Conservation (phyloP, 2,329 filamentous ascomycete species). For the Rhynchosporium agropyri region DNA sequence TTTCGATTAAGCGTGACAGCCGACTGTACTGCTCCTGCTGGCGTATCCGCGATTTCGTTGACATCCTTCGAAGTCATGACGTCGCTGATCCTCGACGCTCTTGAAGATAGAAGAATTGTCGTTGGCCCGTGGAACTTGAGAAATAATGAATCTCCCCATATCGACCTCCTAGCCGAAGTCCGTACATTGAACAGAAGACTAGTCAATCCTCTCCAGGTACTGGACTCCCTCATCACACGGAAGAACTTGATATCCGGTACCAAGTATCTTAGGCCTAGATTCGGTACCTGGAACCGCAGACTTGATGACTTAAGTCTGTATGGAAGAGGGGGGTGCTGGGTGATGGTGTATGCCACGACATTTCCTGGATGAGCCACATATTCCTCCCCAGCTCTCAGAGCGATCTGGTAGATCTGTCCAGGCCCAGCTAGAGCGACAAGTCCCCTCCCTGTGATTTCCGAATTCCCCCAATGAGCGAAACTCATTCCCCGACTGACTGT, state of each 20-base stretch:
- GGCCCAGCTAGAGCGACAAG: conserved; percentile 82
- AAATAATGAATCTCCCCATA: conserved; percentile 94
- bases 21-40: conserved; percentile 68
- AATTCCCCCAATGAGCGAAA: conserved; percentile 88
- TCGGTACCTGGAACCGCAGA: conserved; percentile 77
- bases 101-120: conserved; percentile 84
- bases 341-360: conserved; percentile 86
- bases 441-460: conserved; percentile 83
- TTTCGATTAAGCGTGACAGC: conserved; percentile 54
- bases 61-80: conserved; percentile 77
- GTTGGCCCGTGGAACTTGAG: conserved; percentile 85
- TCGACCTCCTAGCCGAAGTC: conserved; percentile 76
- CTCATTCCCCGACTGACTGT: conserved; percentile 75
- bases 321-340: conserved; percentile 72
- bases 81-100: conserved; percentile 78
- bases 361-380: conserved; percentile 91
- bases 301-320: conserved; percentile 83
- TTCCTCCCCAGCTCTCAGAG: conserved; percentile 79
- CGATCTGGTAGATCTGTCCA: conserved; percentile 87
- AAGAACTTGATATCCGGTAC: conserved; percentile 75
- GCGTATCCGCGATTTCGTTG: conserved; percentile 85
- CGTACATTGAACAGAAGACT: conserved; percentile 68
- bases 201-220: conserved; percentile 70
- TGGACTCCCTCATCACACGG: conserved; percentile 69
- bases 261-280: conserved; percentile 60